Evolutionary conservation across 1,284 basidiomycete species (phyloP), one percentile per base, ranked within the genome.

Genomic region (Phenoliferia sp.): DNA sequence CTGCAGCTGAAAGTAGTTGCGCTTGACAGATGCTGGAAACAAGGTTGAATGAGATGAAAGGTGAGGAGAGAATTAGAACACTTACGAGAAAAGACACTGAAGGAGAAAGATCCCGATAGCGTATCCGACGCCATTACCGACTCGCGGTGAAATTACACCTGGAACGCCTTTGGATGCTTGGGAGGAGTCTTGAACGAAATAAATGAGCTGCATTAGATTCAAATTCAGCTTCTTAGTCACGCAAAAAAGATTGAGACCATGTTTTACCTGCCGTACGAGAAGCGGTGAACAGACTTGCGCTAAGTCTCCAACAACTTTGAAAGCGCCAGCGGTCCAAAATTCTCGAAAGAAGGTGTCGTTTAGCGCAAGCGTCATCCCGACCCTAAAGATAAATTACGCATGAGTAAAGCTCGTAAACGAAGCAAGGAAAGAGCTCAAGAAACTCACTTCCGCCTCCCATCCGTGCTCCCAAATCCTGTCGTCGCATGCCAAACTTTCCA

Each of bases 321-420:
- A 67, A 12, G 69, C 17, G 16, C 67, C 90, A 60, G 84, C 88
- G 2, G 84, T 82, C 91, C 92, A 94, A 77, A 94, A 91, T 82
- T 86, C 88, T 83, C 85, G 86, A 5, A 3, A 2, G 35, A 94
- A 84, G 63, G 87, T 88, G 76, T 94, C 91, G 74, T 89, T 90
- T 76, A 95, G 83, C 2, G 68, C 68, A 60, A 62, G 35, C 35
- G 65, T 36, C 26, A 22, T 54, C 9, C 50, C n/a, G 7, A 54
- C 22, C 22, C 39, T 44, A 12, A 12, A 12, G 39, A 12, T 12
- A 12, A 22, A 44, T 12, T 12, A 12, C 12, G 39, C 12, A 44
- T 12, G 12, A 44, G 39, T 44, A 12, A 44, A 22, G 12, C 22
- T 22, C 39, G 39, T 44, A 22, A 12, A 12, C 22, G 39, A 12